Percentiles rank a stretch among this genome's conserved stretches.
These are phyloP conservation scores for Omphalotus olearius DNA, from an alignment of 1,284 basidiomycete genomes.

Conservation along the genomic window DNA sequence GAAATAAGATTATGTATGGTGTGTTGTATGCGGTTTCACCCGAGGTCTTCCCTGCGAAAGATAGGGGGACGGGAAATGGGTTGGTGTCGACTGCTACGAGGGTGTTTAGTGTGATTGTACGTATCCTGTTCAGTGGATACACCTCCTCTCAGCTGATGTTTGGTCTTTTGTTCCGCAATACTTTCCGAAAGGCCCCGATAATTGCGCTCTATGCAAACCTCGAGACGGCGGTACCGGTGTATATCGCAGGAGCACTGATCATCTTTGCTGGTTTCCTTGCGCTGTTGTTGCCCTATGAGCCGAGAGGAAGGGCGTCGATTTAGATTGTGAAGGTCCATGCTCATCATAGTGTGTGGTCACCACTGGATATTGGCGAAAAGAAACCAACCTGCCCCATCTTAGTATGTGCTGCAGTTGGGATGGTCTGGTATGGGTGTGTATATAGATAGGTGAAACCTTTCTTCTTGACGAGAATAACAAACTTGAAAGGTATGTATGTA, in stretches of 20 bases:
- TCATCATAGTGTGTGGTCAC: too few relatives aligned
- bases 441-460: too few relatives aligned
- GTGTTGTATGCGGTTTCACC: slow-evolving; percentile 64
- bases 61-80: slow-evolving; percentile 71
- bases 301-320: slow-evolving; percentile 62
- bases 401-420: too few relatives aligned
- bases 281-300: slow-evolving; percentile 68
- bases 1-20: slow-evolving; percentile 62
- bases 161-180: background rate
- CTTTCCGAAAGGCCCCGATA: slow-evolving; percentile 55
- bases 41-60: slow-evolving; percentile 69
- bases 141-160: background rate
- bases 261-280: slow-evolving; percentile 58
- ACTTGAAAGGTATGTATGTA: too few relatives aligned
- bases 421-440: too few relatives aligned
- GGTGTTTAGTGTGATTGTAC: slow-evolving; percentile 61
- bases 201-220: slow-evolving; percentile 62
- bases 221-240: slow-evolving; percentile 64
- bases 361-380: too few relatives aligned
- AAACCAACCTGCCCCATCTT: too few relatives aligned
- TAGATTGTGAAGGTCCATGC: too few relatives aligned
- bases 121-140: slow-evolving; percentile 12
- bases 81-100: slow-evolving; percentile 57
- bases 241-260: slow-evolving; percentile 64
- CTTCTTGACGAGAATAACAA: too few relatives aligned